These are phyloP conservation scores for Bremia lactucae DNA, from an alignment of 352 stramenopile species.

Conservation along the genomic window DNA sequence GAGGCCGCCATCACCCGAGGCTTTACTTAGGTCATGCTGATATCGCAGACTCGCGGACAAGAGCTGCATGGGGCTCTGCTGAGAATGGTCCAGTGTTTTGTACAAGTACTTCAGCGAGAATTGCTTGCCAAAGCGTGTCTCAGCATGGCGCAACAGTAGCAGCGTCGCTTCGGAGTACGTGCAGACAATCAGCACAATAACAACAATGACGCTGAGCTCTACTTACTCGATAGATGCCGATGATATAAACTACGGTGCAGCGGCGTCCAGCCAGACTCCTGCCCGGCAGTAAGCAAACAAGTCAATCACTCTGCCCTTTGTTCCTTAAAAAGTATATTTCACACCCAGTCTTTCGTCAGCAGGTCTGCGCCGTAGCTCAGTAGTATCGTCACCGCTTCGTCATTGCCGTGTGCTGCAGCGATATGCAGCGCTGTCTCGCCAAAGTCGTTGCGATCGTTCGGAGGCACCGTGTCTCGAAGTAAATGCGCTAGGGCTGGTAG, in stretches of 20 bases:
- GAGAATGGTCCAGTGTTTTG: slow-evolving; percentile 35
- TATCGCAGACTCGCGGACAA: slow-evolving; percentile 22
- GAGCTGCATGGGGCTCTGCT: slow-evolving; percentile 58
- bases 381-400: slow-evolving; percentile 43
- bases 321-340: slow-evolving; percentile 6
- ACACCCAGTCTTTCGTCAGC: slow-evolving; percentile 47
- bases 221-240: slow-evolving; percentile 56
- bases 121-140: slow-evolving; percentile 30
- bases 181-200: slow-evolving; percentile 5
- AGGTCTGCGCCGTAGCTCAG: slow-evolving; percentile 43
- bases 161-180: slow-evolving; percentile 34
- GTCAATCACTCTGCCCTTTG: slow-evolving; percentile 4
- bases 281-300: slow-evolving; percentile 3
- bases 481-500: slow-evolving; percentile 8
- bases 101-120: slow-evolving; percentile 47
- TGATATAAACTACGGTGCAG: slow-evolving; percentile 68
- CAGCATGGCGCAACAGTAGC: slow-evolving; percentile 55
- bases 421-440: slow-evolving; percentile 72
- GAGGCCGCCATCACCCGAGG: slow-evolving; percentile 19
- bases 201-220: neutral
- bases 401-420: slow-evolving; percentile 40
- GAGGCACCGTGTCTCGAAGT: slow-evolving; percentile 19
- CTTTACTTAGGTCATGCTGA: no score
- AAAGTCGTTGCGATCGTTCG: slow-evolving; percentile 54
- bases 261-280: slow-evolving; percentile 79